Evolutionary conservation across 768 basidiomycete genomes (phyloP).

Genomic region (Mycena alexandri): DNA sequence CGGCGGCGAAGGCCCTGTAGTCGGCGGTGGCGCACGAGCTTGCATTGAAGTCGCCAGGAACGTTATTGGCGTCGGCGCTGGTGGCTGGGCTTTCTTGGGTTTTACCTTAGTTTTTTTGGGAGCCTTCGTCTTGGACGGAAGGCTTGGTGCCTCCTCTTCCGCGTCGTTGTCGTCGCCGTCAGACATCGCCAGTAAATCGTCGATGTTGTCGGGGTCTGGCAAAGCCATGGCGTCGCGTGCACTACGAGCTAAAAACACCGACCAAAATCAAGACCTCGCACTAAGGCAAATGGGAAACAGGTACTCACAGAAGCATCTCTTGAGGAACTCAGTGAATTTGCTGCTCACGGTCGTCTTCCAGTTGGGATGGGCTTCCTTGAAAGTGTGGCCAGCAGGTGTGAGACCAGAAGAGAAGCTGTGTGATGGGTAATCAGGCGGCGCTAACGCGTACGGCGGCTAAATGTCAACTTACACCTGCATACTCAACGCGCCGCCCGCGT

Average conservation of each 20-base stretch:
- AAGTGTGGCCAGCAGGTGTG: background rate
- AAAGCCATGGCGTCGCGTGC: conserved; percentile 16
- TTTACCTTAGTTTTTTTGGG: no score
- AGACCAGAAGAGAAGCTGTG: conserved; percentile 6
- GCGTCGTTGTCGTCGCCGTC: background rate
- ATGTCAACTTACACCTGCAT: conserved; percentile 13
- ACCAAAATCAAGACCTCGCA: no score
- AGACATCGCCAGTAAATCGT: background rate
- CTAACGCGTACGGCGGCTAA: background rate
- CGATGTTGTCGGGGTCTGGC: background rate
- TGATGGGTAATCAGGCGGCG: background rate
- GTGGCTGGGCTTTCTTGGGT: no score
- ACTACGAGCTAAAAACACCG: background rate
- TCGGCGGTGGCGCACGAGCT: no score
- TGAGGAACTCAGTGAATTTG: background rate
- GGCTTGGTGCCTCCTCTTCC: no score
- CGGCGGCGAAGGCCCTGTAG: no score
- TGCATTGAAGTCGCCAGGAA: no score
- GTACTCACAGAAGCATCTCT: conserved; percentile 12
- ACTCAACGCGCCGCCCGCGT: background rate
- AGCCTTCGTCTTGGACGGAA: no score
- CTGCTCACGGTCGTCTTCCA: background rate
- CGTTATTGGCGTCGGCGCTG: no score
- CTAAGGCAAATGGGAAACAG: no score
- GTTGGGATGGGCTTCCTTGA: conserved; percentile 15